Evolutionary conservation across 1,139 yeast genomes (phyloP).

Genomic region (Suhomyces coccinellae): DNA sequence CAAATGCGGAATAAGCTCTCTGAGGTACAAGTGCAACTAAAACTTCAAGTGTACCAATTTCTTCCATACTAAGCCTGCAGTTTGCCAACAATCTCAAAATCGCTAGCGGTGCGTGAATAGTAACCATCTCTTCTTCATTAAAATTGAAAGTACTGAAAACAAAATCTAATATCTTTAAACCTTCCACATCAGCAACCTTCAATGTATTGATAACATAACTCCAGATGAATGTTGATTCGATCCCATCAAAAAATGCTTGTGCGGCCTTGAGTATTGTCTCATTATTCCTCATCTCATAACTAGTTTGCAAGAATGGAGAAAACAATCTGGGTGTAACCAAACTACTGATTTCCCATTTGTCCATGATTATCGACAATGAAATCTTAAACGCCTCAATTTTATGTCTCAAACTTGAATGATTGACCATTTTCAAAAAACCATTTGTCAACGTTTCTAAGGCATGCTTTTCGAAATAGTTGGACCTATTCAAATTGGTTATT

Average conservation of each 20-base stretch:
- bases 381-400: conserved; percentile 59
- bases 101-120: conserved; percentile 71
- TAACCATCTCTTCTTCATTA: conserved; percentile 83
- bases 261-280: conserved; percentile 57
- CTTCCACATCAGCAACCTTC: conserved; percentile 14
- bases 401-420: conserved; percentile 29
- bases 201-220: conserved; percentile 48
- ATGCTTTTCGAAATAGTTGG: conserved; percentile 56
- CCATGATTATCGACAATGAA: conserved; percentile 68
- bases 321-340: conserved; percentile 69
- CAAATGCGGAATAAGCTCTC: conserved; percentile 43
- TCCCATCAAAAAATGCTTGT: conserved; percentile 74
- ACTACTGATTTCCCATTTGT: conserved; percentile 91
- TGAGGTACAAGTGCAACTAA: conserved; percentile 56
- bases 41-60: conserved; percentile 38
- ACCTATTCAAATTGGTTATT: conserved; percentile 25
- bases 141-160: conserved; percentile 67
- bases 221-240: conserved; percentile 81
- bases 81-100: conserved; percentile 44
- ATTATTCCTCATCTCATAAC: conserved; percentile 26
- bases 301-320: conserved; percentile 54
- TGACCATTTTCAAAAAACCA: conserved; percentile 54
- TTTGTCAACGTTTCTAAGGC: conserved; percentile 52
- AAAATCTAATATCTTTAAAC: conserved; percentile 53
- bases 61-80: conserved; percentile 16